Conservation (phyloP, 768 basidiomycete species). For the Rhizopogon rudus region DNA sequence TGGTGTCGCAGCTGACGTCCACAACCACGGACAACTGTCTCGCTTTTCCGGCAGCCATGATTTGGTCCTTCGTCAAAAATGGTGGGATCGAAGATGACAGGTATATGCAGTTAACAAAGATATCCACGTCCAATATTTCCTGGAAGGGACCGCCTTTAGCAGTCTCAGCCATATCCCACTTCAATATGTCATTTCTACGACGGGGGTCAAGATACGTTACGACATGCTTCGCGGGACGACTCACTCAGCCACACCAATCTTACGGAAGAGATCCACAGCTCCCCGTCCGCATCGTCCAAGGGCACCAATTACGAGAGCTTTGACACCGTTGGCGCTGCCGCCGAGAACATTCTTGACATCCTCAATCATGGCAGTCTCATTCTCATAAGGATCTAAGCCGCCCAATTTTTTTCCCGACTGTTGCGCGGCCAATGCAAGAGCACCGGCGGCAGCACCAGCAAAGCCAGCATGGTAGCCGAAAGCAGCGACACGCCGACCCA, state of each 20-base stretch:
- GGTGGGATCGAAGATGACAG: conserved; percentile 79
- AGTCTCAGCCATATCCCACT: conserved; percentile 98
- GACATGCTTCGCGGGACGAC: conserved; percentile 24
- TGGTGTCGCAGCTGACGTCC: conserved; percentile 98
- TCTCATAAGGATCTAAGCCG: conserved; percentile 70
- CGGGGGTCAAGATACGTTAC: not conserved
- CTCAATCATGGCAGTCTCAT: conserved; percentile 80
- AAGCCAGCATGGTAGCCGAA: conserved; percentile 99
- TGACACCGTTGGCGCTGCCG: conserved; percentile 66
- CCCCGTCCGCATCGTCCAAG: conserved; percentile 93
- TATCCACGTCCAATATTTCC: conserved; percentile 94
- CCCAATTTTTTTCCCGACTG: conserved; percentile 58
- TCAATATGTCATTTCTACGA: conserved; percentile 81
- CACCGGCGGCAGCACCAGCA: conserved; percentile 93
- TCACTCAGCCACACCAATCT: conserved; percentile 92
- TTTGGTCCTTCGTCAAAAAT: conserved; percentile 72
- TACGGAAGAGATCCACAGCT: conserved; percentile 91
- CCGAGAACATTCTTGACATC: conserved; percentile 64
- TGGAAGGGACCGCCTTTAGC: conserved; percentile 94
- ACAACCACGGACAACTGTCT: conserved; percentile 80
- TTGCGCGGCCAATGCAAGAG: conserved; percentile 72
- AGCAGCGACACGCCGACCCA: conserved; percentile 89
- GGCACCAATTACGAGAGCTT: conserved; percentile 93
- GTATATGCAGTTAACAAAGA: conserved; percentile 99
- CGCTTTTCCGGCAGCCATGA: conserved; percentile 61